Evolutionary conservation across 495 filamentous ascomycete genomes (phyloP), one percentile per base, ranked within the genome.

Genomic region (Penicillium verhagenii): DNA sequence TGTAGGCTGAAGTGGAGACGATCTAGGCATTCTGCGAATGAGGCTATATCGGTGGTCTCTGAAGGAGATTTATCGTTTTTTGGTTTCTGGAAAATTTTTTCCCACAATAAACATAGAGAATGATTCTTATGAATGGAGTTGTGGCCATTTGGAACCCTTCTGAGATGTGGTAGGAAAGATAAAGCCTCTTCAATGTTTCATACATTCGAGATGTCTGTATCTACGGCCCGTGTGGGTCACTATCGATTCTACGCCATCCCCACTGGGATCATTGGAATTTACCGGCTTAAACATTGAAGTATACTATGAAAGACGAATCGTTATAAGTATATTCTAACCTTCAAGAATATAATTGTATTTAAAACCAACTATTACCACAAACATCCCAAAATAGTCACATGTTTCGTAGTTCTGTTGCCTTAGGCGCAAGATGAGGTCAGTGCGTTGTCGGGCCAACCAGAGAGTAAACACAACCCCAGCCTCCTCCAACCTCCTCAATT

Each of bases 401-500:
- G 46, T 29, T 37, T 45, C n/a, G n/a, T n/a, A n/a, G 20, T 2
- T 2, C 35, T 61, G 14, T 1, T 42, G 39, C 24, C 16, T 21
- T 18, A 45, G 23, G 8, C 10, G 23, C n/a, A n/a, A n/a, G n/a
- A n/a, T 19, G 21, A 31, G 33, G 42, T 26, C 59, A 35, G 33
- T 57, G 35, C 49, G 69, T 72, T 68, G 62, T 61, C 66, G 50
- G 59, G 61, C 56, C 61, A 66, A 73, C 68, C 35, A 53, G 47
- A 46, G 56, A 56, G 65, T 71, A 73, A 63, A 63, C 58, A 65
- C 53, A 43, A 59, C 58, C 69, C 73, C 73, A 76, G 68, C 73
- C 73, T 70, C 68, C 61, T 62, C 71, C 73, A 76, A 72, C 72
- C 72, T 70, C 72, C 72, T 51, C 67, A 68, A 59, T 75, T 75